Evolutionary conservation across 2,329 filamentous ascomycete species (phyloP).

Genomic region (Alternaria viburni): DNA sequence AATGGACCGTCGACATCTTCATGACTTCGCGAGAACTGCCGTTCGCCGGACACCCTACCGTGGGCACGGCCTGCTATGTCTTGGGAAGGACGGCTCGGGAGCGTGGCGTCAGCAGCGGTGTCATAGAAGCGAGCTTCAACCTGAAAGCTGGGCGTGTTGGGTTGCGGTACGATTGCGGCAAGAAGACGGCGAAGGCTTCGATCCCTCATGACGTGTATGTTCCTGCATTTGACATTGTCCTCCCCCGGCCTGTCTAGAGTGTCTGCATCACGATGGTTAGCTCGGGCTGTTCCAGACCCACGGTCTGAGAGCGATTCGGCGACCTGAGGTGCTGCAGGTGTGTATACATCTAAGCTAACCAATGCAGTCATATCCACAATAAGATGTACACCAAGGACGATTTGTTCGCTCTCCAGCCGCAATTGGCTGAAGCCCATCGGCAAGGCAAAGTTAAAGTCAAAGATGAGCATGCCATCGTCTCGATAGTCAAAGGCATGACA

Average conservation of each 20-base stretch:
- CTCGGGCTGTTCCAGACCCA: slow-evolving; percentile 7
- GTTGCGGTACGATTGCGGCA: slow-evolving; percentile 49
- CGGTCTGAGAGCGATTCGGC: background rate
- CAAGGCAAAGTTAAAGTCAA: slow-evolving; percentile 18
- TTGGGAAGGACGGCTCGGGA: slow-evolving; percentile 39
- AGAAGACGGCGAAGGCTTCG: slow-evolving; percentile 60
- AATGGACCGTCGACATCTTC: slow-evolving; percentile 62
- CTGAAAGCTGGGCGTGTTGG: slow-evolving; percentile 55
- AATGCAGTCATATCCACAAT: slow-evolving; percentile 33
- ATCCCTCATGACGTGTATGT: slow-evolving; percentile 73
- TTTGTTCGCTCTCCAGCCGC: slow-evolving; percentile 44
- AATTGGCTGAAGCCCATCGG: slow-evolving; percentile 32
- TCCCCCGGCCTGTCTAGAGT: background rate
- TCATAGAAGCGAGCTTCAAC: slow-evolving; percentile 48
- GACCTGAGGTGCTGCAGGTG: background rate
- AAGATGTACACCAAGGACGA: slow-evolving; percentile 29
- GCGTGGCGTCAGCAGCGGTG: slow-evolving; percentile 20
- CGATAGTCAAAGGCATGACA: slow-evolving; percentile 74
- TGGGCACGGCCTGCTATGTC: slow-evolving; percentile 61
- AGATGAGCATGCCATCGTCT: slow-evolving; percentile 47
- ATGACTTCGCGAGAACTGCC: slow-evolving; percentile 58
- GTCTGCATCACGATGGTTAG: background rate
- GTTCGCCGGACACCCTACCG: slow-evolving; percentile 64
- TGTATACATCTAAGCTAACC: slow-evolving; percentile 1
- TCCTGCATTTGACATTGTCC: slow-evolving; percentile 9